These are phyloP conservation scores for Boletus sp. DNA, from an alignment of 768 basidiomycete species.

Conservation along the genomic window DNA sequence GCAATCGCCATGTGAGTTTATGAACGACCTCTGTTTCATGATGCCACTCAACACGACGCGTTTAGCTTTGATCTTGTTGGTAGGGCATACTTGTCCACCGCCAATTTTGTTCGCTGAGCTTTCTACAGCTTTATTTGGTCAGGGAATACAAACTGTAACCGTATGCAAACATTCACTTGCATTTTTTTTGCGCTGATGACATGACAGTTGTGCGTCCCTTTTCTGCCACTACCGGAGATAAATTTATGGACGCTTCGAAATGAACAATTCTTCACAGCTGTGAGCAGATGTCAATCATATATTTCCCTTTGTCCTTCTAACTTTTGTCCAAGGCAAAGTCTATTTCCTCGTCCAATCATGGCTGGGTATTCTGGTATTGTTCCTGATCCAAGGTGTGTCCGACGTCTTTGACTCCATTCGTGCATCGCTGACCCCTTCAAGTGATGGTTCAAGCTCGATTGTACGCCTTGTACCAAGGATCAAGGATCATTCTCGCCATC, in stretches of 20 bases:
- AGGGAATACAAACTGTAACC: background rate
- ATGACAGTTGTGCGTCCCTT: constrained; percentile 15
- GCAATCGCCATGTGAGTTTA: constrained; percentile 9
- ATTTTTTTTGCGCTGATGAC: background rate
- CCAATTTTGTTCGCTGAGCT: background rate
- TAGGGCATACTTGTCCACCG: background rate
- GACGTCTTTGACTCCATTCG: background rate
- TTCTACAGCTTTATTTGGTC: constrained; percentile 15
- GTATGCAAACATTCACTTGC: background rate
- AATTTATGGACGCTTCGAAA: background rate
- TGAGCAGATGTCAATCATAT: background rate
- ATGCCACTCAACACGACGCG: background rate
- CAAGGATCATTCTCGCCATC: background rate
- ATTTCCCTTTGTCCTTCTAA: background rate
- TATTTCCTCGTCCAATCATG: constrained; percentile 9
- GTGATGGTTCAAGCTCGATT: background rate
- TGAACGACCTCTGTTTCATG: background rate
- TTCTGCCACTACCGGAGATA: background rate
- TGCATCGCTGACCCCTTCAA: background rate
- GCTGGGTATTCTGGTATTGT: background rate
- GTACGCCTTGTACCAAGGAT: background rate
- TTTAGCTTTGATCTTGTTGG: constrained; percentile 15
- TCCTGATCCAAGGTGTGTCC: constrained; percentile 6
- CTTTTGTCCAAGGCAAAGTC: background rate
- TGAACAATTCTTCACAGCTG: background rate